Conservation (phyloP, 1,284 basidiomycete genomes). For the Hortiboletus rubellus region DNA sequence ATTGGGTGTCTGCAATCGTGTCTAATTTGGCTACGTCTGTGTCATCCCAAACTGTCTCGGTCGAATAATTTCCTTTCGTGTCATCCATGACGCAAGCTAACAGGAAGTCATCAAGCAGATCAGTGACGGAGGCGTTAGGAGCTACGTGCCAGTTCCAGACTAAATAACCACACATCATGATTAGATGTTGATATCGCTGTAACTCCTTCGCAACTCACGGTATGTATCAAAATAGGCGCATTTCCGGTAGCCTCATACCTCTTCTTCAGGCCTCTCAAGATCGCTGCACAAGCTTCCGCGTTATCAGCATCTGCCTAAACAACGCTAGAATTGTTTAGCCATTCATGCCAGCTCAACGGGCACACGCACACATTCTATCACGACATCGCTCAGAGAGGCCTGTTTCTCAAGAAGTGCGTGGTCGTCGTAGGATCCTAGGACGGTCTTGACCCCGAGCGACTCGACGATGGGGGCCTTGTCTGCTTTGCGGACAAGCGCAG, state of each 20-base stretch:
- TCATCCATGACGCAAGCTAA: constrained; percentile 35
- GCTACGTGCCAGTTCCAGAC: constrained; percentile 27
- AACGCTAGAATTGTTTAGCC: neutral
- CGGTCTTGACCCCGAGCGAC: constrained; percentile 26
- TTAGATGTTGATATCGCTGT: neutral
- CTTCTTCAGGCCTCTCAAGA: constrained; percentile 49
- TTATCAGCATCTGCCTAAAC: constrained; percentile 47
- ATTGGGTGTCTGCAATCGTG: constrained; percentile 36
- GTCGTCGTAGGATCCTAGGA: constrained; percentile 30
- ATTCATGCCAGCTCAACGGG: no score
- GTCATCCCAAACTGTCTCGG: constrained; percentile 44
- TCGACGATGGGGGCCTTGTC: constrained; percentile 36
- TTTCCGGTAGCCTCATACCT: constrained; percentile 40
- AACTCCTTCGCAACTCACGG: constrained; percentile 37
- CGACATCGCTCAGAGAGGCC: constrained; percentile 34
- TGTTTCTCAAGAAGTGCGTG: constrained; percentile 25
- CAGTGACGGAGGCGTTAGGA: neutral
- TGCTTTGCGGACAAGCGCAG: constrained; percentile 39
- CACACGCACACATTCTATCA: constrained; percentile 36
- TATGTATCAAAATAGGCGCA: constrained; percentile 51
- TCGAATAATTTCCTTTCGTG: constrained; percentile 37
- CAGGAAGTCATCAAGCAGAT: neutral
- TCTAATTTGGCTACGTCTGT: constrained; percentile 41
- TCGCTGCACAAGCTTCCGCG: constrained; percentile 40
- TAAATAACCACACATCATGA: neutral